Percentiles rank a stretch among this genome's conserved stretches.
Conservation (phyloP, 148 eudicot genomes). For the Drosera capensis region DNA sequence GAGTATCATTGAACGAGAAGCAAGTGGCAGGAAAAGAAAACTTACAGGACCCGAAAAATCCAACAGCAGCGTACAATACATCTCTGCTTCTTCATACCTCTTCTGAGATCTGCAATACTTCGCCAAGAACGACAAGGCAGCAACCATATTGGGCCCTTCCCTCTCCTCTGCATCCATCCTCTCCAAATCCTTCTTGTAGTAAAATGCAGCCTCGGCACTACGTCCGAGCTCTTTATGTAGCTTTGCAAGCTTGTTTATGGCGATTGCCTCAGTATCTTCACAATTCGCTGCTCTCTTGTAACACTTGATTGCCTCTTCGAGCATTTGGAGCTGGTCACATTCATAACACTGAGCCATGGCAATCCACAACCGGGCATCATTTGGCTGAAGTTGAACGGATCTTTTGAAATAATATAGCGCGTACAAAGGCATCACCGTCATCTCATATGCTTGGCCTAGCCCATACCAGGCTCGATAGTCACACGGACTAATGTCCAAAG, state of each 20-base stretch:
- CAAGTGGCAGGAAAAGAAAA: background rate
- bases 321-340: conserved; percentile 80
- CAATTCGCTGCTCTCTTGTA: conserved; percentile 72
- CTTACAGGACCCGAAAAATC: conserved; percentile 94
- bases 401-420: conserved; percentile 80
- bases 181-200: conserved; percentile 84
- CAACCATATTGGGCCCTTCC: conserved; percentile 82
- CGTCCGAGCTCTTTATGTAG: conserved; percentile 61
- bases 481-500: conserved; percentile 83
- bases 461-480: conserved; percentile 99
- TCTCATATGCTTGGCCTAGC: conserved; percentile 96
- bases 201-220: conserved; percentile 72
- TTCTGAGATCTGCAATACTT: conserved; percentile 49
- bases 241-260: conserved; percentile 82
- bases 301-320: conserved; percentile 91
- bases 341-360: conserved; percentile 99
- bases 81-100: conserved; percentile 81
- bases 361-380: conserved; percentile 89
- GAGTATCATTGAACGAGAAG: background rate
- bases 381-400: conserved; percentile 81
- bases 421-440: conserved; percentile 91
- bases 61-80: conserved; percentile 76
- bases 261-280: conserved; percentile 92
- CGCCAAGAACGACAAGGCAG: conserved; percentile 72
- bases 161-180: conserved; percentile 93